Evolutionary conservation across 352 stramenopile genomes (phyloP), one percentile per base, ranked within the genome.

Genomic region (Phytophthora agathidicida): DNA sequence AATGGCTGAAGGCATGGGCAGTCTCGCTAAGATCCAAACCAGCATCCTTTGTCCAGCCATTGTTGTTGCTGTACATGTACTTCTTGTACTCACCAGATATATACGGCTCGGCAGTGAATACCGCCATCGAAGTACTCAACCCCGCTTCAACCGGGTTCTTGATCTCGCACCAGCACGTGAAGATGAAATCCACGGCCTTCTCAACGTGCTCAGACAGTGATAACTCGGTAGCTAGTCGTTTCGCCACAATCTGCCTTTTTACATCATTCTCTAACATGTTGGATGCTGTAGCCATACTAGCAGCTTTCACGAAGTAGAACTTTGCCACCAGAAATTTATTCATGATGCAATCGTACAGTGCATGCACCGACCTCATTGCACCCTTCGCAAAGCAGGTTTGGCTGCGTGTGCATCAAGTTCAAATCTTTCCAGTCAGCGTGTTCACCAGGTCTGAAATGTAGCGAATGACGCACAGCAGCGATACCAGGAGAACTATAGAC

Each of bases 51-150:
- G 66, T 56, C 67, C 63, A 77, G 11, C 60, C 62, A 14, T 73
- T 78, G 33, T 73, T 80, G 55, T 71, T 78, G 59, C 78, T 77
- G 60, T 76, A 83, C 68, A 78, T 77, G 60, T 76, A 83, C 68
- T 80, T 83, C 39, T 70, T 67, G 67, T 76, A 83, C 22, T 65
- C 36, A 7, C 70, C 69, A 6, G 14, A 8, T 22, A 83, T 73
- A 30, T 68, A 76, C 17, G 73, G 67, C 28, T 83, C 70, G 3
- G 70, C 70, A 2, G 70, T 81, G 28, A 81, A 71, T 37, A 56
- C 37, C 6, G 58, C 24, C 65, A 73, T 73, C 1, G 56, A 41
- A 3, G 33, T 3, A 20, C n/a, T 30, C 5, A 65, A 37, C 3
- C 57, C 70, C 4, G 27, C 44, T 6, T 43, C 22, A 10, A 14